These are phyloP conservation scores for Cladophialophora immunda DNA, from an alignment of 2,329 filamentous ascomycete genomes.

Conservation along the genomic window DNA sequence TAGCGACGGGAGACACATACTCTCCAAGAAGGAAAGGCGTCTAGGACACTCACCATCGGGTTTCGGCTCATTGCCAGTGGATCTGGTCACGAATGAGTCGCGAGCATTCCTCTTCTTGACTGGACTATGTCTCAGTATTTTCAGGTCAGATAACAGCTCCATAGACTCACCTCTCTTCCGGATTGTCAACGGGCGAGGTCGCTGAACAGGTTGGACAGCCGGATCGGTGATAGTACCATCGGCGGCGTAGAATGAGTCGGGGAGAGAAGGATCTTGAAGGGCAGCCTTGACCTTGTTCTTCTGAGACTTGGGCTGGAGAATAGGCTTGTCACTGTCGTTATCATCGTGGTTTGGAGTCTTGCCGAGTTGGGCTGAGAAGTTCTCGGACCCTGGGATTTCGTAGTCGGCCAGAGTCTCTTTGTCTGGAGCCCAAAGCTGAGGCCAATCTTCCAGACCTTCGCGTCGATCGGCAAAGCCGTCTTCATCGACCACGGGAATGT, in stretches of 20 bases:
- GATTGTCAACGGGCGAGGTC: conserved; percentile 16
- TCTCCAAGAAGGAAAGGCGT: not conserved
- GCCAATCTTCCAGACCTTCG: conserved; percentile 22
- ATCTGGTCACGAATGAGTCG: conserved; percentile 30
- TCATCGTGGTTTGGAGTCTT: not conserved
- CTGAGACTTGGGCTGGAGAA: conserved; percentile 31
- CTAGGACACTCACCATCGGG: conserved; percentile 21
- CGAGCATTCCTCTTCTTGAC: conserved; percentile 28
- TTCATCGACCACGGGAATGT: conserved; percentile 16
- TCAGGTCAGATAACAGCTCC: not conserved
- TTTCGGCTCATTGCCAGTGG: conserved; percentile 10
- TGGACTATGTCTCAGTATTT: conserved; percentile 11
- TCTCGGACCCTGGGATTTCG: not conserved
- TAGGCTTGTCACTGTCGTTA: conserved; percentile 16
- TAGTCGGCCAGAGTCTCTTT: conserved; percentile 9
- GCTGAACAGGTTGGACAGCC: conserved; percentile 14
- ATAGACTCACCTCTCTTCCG: conserved; percentile 18
- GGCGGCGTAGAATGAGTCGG: not conserved
- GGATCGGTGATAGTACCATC: conserved; percentile 17
- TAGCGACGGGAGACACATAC: not conserved
- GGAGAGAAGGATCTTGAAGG: conserved; percentile 5
- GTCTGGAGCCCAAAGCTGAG: conserved; percentile 15
- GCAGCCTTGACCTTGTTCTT: conserved; percentile 18
- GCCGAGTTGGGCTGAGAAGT: conserved; percentile 10
- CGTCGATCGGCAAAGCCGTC: conserved; percentile 16